Evolutionary conservation across 106 monocot genomes (phyloP).

Genomic region (Platanthera zijinensis): DNA sequence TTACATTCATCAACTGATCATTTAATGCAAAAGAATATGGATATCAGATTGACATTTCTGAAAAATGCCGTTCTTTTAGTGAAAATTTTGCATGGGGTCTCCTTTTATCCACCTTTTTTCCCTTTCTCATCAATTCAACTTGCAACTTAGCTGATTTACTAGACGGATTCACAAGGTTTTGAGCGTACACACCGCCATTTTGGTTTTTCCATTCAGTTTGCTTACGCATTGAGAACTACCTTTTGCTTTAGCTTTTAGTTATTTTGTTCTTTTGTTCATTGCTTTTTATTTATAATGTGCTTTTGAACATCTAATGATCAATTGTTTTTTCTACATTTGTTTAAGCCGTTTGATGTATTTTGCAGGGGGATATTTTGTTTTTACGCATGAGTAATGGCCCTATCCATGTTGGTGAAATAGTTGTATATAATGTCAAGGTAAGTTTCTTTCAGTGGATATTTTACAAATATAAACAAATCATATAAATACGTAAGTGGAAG

Average conservation of each 20-base stretch:
- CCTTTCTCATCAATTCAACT: background rate
- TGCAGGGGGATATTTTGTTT: conserved; percentile 59
- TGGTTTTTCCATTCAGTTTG: background rate
- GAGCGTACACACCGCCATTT: background rate
- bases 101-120: background rate
- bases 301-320: background rate
- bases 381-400: conserved; percentile 53
- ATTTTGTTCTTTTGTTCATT: background rate
- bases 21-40: background rate
- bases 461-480: conserved; percentile 5
- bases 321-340: conserved; percentile 4
- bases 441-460: conserved; percentile 11
- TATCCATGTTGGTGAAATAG: conserved; percentile 54
- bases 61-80: background rate
- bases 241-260: background rate
- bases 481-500: background rate
- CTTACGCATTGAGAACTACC: background rate
- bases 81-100: background rate
- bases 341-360: conserved; percentile 8
- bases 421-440: conserved; percentile 52
- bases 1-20: background rate
- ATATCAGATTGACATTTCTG: background rate
- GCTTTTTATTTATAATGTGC: background rate
- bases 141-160: background rate
- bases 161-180: background rate